phyloP scores from a whole-genome alignment of 2,329 filamentous ascomycete genomes.

The Aspergillus pseudonomiae region DNA sequence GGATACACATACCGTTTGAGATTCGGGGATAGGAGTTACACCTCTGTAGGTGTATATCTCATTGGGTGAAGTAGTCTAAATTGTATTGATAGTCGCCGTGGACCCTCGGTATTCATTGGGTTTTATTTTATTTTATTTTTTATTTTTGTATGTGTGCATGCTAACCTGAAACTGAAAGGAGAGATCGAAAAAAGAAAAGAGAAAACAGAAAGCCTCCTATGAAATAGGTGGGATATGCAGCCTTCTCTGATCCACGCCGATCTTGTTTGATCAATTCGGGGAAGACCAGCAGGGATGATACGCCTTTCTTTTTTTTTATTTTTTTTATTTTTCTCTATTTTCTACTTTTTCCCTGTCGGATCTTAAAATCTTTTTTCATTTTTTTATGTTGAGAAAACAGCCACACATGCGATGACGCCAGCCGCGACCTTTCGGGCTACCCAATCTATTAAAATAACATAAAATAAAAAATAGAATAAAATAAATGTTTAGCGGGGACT shows the following conservation, averaged over 20 bases:
- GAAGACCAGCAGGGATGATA: constrained; percentile 2
- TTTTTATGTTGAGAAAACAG: not conserved
- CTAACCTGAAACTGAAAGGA: not conserved
- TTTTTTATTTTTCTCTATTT: not conserved
- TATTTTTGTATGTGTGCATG: not conserved
- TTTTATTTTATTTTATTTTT: not conserved
- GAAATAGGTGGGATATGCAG: not conserved
- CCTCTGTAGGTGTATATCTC: not conserved
- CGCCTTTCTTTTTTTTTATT: not conserved
- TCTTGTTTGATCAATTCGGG: constrained; percentile 6
- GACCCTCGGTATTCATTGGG: not conserved
- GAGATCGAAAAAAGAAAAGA: not conserved
- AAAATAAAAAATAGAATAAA: not conserved
- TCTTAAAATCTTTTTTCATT: not conserved
- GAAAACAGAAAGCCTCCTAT: not conserved
- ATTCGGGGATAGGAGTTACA: not conserved
- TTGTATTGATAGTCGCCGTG: not conserved
- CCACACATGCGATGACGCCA: constrained; percentile 11
- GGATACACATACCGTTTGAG: not conserved
- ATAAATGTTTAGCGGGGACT: not conserved
- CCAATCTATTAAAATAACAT: not conserved
- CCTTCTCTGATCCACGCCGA: constrained; percentile 7
- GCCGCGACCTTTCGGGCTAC: not conserved
- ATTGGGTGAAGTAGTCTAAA: not conserved
- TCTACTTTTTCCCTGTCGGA: not conserved